Percentiles rank a stretch among this genome's conserved stretches.
Evolutionary conservation across 2,329 filamentous ascomycete genomes (phyloP).

Genomic region (Aspergillus novoparasiticus): DNA sequence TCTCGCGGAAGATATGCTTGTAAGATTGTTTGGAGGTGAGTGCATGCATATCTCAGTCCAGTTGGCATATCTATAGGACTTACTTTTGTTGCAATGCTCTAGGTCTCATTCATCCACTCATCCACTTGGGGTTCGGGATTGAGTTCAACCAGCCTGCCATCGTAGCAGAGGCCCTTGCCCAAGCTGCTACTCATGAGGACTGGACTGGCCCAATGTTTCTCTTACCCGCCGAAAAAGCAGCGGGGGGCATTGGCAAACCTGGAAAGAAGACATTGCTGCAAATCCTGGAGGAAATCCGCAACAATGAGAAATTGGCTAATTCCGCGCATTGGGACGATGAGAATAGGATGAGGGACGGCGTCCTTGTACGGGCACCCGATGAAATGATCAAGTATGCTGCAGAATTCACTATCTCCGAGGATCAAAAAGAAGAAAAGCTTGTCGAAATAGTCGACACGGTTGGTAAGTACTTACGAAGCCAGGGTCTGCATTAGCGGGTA

Average conservation of each 20-base stretch:
- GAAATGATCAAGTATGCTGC: slow-evolving; percentile 65
- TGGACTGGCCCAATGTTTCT: slow-evolving; percentile 59
- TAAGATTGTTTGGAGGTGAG: slow-evolving; percentile 66
- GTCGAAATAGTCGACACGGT: slow-evolving; percentile 72
- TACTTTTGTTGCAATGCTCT: not conserved
- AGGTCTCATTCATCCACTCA: slow-evolving; percentile 76
- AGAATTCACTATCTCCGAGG: slow-evolving; percentile 59
- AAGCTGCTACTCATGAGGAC: slow-evolving; percentile 69
- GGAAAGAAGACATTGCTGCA: slow-evolving; percentile 53
- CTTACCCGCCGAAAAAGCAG: slow-evolving; percentile 36
- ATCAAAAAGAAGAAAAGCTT: slow-evolving; percentile 59
- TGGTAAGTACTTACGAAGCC: slow-evolving; percentile 37
- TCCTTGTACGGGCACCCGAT: slow-evolving; percentile 63
- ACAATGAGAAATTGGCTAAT: slow-evolving; percentile 58
- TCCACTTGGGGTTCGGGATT: slow-evolving; percentile 82
- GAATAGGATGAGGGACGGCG: slow-evolving; percentile 70
- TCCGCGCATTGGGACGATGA: slow-evolving; percentile 57
- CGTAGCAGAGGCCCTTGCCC: slow-evolving; percentile 76
- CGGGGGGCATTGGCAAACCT: slow-evolving; percentile 31
- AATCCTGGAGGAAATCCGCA: slow-evolving; percentile 63
- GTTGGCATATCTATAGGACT: not conserved
- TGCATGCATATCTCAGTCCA: slow-evolving; percentile 4
- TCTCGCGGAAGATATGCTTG: slow-evolving; percentile 68
- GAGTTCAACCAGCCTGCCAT: slow-evolving; percentile 82
- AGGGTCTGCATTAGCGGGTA: not conserved